Percentiles rank a stretch among this genome's conserved stretches.
Evolutionary conservation across 164 flowering plant genomes (phyloP).

Genomic region (Sedum album): DNA sequence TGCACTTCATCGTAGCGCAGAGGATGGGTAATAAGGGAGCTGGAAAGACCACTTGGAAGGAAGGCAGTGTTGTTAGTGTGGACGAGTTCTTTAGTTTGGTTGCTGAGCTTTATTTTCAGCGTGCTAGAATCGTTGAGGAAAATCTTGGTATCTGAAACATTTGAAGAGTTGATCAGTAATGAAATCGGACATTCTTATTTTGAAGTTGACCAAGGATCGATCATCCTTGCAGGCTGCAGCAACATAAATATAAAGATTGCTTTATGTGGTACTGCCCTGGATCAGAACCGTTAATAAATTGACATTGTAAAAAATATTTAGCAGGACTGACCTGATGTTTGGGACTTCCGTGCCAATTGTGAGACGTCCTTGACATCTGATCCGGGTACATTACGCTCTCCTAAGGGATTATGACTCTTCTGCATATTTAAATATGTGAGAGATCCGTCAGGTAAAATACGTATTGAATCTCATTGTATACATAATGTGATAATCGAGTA

Average conservation of each 20-base stretch:
- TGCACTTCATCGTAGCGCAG: constrained; percentile 40
- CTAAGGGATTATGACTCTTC: not conserved
- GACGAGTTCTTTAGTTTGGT: constrained; percentile 30
- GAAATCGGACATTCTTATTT: not conserved
- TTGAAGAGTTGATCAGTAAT: not conserved
- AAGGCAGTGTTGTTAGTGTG: constrained; percentile 48
- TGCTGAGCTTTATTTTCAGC: constrained; percentile 24
- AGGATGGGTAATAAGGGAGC: constrained; percentile 50
- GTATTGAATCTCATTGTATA: not conserved
- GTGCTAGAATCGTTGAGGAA: constrained; percentile 45
- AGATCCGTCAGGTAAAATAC: not conserved
- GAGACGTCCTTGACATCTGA: not conserved
- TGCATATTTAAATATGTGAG: not conserved
- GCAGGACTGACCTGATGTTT: not conserved
- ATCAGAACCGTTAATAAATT: not conserved
- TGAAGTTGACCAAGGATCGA: too few species aligned
- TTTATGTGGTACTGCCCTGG: too few species aligned
- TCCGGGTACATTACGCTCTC: not conserved
- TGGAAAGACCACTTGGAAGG: constrained; percentile 54
- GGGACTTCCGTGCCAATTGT: not conserved
- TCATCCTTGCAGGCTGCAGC: too few species aligned
- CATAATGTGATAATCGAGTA: not conserved
- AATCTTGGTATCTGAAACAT: constrained; percentile 42
- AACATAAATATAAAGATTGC: too few species aligned
- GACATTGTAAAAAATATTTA: not conserved